A percentile compares a stretch with the other conserved stretches of the same genome.
Evolutionary conservation across 805 yeast species (phyloP).

Genomic region (Hanseniaspora singularis): DNA sequence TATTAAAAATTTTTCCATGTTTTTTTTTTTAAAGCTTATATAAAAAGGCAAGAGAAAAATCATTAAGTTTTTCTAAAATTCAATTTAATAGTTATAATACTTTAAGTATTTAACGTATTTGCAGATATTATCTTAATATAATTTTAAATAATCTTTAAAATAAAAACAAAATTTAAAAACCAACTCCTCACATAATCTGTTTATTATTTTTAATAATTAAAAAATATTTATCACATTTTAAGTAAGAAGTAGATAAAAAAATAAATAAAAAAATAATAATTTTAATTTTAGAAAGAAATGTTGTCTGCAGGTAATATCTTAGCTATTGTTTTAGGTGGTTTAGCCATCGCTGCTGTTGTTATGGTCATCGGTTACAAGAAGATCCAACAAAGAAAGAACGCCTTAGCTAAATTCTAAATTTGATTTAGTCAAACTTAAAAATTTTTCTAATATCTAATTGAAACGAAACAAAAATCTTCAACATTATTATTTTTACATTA

Average conservation of each 20-base stretch:
- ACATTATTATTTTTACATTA: not conserved
- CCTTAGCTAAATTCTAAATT: constrained; percentile 30
- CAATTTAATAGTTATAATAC: too few relatives aligned
- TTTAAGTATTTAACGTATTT: too few relatives aligned
- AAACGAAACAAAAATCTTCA: not conserved
- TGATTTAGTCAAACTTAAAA: too few relatives aligned
- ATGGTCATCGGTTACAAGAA: constrained; percentile 27
- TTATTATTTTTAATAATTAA: constrained; percentile 12
- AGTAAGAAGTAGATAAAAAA: constrained; percentile 9
- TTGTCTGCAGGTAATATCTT: constrained; percentile 66
- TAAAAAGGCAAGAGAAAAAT: too few relatives aligned
- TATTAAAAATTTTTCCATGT: too few relatives aligned
- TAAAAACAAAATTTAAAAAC: not conserved
- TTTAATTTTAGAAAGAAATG: constrained; percentile 30
- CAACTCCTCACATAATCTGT: constrained; percentile 15
- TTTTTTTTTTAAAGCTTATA: too few relatives aligned
- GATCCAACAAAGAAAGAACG: constrained; percentile 30
- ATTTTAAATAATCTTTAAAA: not conserved
- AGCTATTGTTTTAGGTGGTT: constrained; percentile 39
- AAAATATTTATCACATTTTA: constrained; percentile 6
- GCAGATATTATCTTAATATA: too few relatives aligned
- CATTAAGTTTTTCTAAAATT: too few relatives aligned
- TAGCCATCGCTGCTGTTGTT: constrained; percentile 28
- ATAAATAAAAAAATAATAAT: constrained; percentile 5
- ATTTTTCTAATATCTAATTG: not conserved